These are phyloP conservation scores for Babesia bigemina DNA, from an alignment of 169 alveolate species.

Conservation along the genomic window DNA sequence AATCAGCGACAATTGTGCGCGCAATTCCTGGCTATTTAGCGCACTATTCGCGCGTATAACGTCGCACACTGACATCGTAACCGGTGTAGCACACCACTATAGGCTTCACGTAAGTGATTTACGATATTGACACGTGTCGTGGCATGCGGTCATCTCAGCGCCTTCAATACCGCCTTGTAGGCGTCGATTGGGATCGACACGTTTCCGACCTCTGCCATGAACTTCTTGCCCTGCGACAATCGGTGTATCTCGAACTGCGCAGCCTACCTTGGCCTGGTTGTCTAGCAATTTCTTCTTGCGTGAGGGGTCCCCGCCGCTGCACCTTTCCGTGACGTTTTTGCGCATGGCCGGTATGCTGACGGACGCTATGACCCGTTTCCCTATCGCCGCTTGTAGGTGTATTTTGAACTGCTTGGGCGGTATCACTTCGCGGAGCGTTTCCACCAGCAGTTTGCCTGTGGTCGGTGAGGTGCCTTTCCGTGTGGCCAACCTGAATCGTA, in stretches of 20 bases:
- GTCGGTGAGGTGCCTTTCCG: not conserved
- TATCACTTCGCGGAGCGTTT: conserved; percentile 81
- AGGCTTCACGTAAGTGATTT: no score
- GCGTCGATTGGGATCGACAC: conserved; percentile 65
- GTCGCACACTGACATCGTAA: no score
- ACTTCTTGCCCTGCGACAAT: conserved; percentile 54
- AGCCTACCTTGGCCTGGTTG: conserved; percentile 86
- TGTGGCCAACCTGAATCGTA: conserved; percentile 59
- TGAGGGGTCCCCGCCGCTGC: conserved; percentile 94
- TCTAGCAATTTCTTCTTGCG: conserved; percentile 89
- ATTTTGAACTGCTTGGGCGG: conserved; percentile 89
- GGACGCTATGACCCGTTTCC: conserved; percentile 87
- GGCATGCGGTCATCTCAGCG: conserved; percentile 34
- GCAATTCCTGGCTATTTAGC: no score
- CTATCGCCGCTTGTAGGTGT: conserved; percentile 87
- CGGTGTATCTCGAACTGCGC: not conserved
- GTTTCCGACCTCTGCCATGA: conserved; percentile 65
- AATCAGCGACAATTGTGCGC: no score
- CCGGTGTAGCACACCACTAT: no score
- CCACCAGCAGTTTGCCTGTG: conserved; percentile 75
- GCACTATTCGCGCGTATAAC: no score
- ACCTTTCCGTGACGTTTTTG: conserved; percentile 91
- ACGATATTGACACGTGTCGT: not conserved
- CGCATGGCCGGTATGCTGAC: conserved; percentile 84
- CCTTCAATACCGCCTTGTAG: conserved; percentile 66